Evolutionary conservation across 1,139 yeast genomes (phyloP).

Genomic region (Spencermartinsiella ligniputridi): DNA sequence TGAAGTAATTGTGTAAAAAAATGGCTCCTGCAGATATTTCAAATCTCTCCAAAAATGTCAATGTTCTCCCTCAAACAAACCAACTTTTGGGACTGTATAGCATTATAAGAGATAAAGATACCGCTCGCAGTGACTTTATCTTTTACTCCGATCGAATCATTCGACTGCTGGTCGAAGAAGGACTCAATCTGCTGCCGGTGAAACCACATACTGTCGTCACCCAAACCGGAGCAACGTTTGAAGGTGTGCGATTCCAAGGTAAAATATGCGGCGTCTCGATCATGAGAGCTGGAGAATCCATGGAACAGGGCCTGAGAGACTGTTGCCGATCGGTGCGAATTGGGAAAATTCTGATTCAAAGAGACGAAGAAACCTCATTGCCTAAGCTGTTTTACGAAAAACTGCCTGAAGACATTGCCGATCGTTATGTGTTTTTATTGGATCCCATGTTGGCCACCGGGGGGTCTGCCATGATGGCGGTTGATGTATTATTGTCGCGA

Average conservation of each 20-base stretch:
- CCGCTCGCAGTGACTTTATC: constrained; percentile 86
- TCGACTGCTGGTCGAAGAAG: constrained; percentile 88
- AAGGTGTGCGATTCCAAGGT: constrained; percentile 82
- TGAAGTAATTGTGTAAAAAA: no score
- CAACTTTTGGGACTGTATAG: constrained; percentile 74
- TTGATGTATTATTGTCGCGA: constrained; percentile 77
- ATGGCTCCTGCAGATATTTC: no score
- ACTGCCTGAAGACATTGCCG: constrained; percentile 84
- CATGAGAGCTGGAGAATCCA: constrained; percentile 96
- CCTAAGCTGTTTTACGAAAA: constrained; percentile 71
- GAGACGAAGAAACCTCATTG: constrained; percentile 86
- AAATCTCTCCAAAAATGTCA: constrained; percentile 37
- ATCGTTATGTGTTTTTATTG: constrained; percentile 80
- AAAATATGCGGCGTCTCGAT: constrained; percentile 97
- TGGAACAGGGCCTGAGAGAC: constrained; percentile 97
- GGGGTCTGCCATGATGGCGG: constrained; percentile 96
- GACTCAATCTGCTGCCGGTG: constrained; percentile 88
- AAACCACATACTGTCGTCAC: constrained; percentile 62
- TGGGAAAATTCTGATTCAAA: constrained; percentile 91
- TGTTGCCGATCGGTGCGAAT: constrained; percentile 94
- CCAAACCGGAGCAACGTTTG: constrained; percentile 66
- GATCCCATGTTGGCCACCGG: constrained; percentile 99
- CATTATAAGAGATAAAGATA: constrained; percentile 75
- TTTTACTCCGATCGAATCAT: constrained; percentile 94
- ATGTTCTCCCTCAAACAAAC: constrained; percentile 78